phyloP scores from a whole-genome alignment of 2,329 filamentous ascomycete species.

The Penicillium brevicompactum region DNA sequence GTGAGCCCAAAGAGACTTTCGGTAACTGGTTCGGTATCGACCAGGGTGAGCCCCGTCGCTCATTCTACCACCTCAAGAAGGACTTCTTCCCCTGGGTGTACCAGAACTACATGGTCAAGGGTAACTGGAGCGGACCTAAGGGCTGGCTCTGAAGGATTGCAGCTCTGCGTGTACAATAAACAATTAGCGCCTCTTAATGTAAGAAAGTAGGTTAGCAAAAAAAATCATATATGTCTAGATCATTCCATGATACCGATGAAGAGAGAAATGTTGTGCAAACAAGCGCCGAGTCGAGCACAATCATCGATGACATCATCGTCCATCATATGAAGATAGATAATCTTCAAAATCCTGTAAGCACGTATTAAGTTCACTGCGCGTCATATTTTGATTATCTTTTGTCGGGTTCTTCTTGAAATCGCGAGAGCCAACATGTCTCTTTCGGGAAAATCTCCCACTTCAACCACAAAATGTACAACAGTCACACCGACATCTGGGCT shows the following conservation, averaged over 20 bases:
- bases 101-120: slow-evolving; percentile 61
- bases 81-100: slow-evolving; percentile 71
- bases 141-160: slow-evolving; percentile 43
- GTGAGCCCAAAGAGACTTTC: slow-evolving; percentile 66
- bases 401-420: neutral
- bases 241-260: neutral
- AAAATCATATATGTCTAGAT: neutral
- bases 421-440: neutral
- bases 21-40: slow-evolving; percentile 57
- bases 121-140: slow-evolving; percentile 63
- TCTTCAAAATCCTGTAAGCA: neutral
- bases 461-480: slow-evolving; percentile 47
- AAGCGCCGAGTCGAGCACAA: too few species aligned
- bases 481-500: slow-evolving; percentile 59
- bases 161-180: slow-evolving; percentile 3
- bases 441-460: neutral
- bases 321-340: slow-evolving; percentile 1
- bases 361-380: neutral
- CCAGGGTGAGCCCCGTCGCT: slow-evolving; percentile 56
- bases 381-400: too few species aligned
- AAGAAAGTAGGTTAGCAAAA: neutral
- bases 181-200: neutral
- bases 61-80: slow-evolving; percentile 66
- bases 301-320: neutral
- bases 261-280: neutral